Base-by-base conservation (phyloP, 129 eudicot genomes). In the Kitagawia praeruptora region DNA sequence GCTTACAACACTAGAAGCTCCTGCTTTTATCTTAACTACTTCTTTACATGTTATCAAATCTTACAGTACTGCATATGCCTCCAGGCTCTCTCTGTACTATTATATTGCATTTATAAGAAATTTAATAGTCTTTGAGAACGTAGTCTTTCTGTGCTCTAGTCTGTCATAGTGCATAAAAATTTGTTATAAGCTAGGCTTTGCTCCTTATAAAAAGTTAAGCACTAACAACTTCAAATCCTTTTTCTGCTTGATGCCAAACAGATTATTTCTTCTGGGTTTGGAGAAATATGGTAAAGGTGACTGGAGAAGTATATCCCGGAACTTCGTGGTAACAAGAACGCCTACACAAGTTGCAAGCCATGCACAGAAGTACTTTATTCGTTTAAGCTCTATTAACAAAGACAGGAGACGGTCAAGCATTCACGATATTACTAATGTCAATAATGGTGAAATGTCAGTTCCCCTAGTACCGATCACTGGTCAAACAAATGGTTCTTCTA, bases 291-390 rank as follows among this genome's bases (percentile, higher is more conserved):
- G 92, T 70, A 88, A 88, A 82, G 92, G 92, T 5, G 92, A 88
- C 82, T 88, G 92, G 92, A 78, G 89, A 74, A 88, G 92, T 81
- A 88, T 88, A 88, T 88, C 92, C 49, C 79, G 89, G 40, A 88
- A 88, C 79, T 83, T 81, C 76, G 89, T 88, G 77, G 79, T 85
- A 77, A 83, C 92, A 31, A 81, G 92, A 86, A 88, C 92, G 4
- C 92, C 92, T 34, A 88, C 92, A 39, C 89, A 88, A 84, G 92
- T 88, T 49, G 92, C 92, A 16, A 88, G 92, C 81, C 92, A 88
- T 79, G 92, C 92, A 14, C 92, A 88, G 77, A 88, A 88, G 80
- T 88, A 88, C 70, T 88, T 88, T 87, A 88, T 85, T 46, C 92
- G 92, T 47, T 70, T 81, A 46, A 86, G 84, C 73, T 81, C 92